Evolutionary conservation across 2,329 filamentous ascomycete genomes (phyloP), one percentile per base, ranked within the genome.

Genomic region (Botryosphaeria dothidea): DNA sequence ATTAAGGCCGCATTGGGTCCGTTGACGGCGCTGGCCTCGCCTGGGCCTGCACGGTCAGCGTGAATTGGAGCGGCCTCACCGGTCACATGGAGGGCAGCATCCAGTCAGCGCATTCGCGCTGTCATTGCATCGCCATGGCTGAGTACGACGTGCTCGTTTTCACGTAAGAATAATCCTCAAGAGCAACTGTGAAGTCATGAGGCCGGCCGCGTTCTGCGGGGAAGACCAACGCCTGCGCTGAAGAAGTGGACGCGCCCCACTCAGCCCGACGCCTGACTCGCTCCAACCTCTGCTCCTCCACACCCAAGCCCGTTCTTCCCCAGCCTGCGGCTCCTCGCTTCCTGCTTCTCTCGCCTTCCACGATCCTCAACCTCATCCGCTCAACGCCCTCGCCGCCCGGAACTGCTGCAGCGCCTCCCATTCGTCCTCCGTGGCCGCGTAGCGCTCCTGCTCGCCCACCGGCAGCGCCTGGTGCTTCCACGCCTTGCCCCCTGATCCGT

Each of bases 401-500:
- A 74, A 75, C 64, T 68, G 70, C 67, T 74, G 70, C 70, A 78
- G 41, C 38, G 46, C 46, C 61, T 54, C 45, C 61, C 41, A 65
- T 34, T 66, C 65, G 31, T 66, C 66, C 21, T 74, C 74, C 52
- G 71, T 71, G 65, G 68, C 68, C 29, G 73, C 74, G 5, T 73
- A 68, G 21, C 69, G 65, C 62, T 76, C 75, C 7, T 72, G 71
- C 7, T 61, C 65, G 36, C 69, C 71, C 17, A 72, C 68, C 1
- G 79, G 72, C 67, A 89, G 69, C 57, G 72, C 80, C 71, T 83
- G 75, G 76, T 89, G 87, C 75, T 84, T 86, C 78, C 82, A 89
- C 67, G 73, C 75, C 75, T 79, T 85, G 19, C 83, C 84, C 1
- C 83, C 84, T 25, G 78, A 76, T 1, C 84, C 85, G 75, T 97